Conservation (phyloP, 257 asterid species). For the Buddleja alternifolia region DNA sequence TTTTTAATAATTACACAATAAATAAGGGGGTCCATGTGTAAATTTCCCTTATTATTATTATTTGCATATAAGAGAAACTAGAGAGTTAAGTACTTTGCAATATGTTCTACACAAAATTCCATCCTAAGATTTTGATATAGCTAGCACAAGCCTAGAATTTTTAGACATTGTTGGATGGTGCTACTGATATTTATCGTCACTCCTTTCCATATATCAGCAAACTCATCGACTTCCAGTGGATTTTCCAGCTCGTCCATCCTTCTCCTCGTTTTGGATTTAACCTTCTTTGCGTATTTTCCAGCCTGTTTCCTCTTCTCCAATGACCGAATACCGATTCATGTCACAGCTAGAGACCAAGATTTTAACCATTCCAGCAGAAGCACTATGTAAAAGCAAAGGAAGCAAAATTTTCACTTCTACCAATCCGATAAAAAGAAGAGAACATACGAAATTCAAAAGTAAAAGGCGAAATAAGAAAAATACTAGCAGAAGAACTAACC, state of each 20-base stretch:
- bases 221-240: slow-evolving; percentile 81
- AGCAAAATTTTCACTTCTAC: background rate
- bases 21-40: no score
- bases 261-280: slow-evolving; percentile 89
- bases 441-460: background rate
- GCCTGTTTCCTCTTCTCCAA: slow-evolving; percentile 79
- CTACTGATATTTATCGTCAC: slow-evolving; percentile 43
- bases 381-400: background rate
- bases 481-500: slow-evolving; percentile 44
- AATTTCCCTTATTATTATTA: no score
- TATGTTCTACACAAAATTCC: no score
- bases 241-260: slow-evolving; percentile 84
- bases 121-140: no score
- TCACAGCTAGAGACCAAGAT: background rate
- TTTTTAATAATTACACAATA: no score
- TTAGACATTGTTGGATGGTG: no score
- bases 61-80: no score
- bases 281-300: slow-evolving; percentile 87
- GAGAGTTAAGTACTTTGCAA: no score
- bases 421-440: background rate
- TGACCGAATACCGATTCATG: slow-evolving; percentile 50
- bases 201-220: slow-evolving; percentile 96
- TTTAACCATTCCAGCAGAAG: no score
- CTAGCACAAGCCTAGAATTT: no score
- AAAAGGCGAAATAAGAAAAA: background rate